phyloP scores from a whole-genome alignment of 2,329 filamentous ascomycete genomes.

The Microdochium trichocladiopsis region DNA sequence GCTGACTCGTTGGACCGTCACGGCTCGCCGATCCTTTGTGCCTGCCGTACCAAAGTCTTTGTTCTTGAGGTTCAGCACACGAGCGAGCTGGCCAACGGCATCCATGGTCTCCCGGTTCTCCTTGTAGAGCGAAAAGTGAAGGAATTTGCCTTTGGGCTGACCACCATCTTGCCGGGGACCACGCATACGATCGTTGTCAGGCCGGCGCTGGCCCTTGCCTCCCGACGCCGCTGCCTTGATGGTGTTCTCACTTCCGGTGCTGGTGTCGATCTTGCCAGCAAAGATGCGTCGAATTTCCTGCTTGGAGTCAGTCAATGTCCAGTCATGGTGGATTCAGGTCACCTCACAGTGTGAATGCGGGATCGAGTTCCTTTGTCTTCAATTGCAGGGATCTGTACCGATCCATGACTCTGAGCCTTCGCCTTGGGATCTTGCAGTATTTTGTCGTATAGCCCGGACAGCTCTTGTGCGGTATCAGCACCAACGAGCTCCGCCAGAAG shows the following conservation, averaged over 20 bases:
- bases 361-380: slow-evolving; percentile 17
- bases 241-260: slow-evolving; percentile 50
- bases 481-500: slow-evolving; percentile 14
- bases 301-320: slow-evolving; percentile 7
- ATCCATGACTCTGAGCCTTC: slow-evolving; percentile 7
- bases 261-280: slow-evolving; percentile 67
- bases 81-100: slow-evolving; percentile 68
- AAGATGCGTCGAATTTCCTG: slow-evolving; percentile 71
- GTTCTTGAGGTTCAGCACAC: slow-evolving; percentile 65
- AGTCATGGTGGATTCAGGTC: neutral
- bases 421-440: slow-evolving; percentile 11
- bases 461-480: slow-evolving; percentile 11
- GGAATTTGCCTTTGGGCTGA: slow-evolving; percentile 57
- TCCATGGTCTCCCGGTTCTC: slow-evolving; percentile 98
- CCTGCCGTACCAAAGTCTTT: slow-evolving; percentile 72
- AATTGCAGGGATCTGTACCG: slow-evolving; percentile 17
- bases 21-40: slow-evolving; percentile 84
- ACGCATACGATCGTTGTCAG: slow-evolving; percentile 5
- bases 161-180: neutral
- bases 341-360: slow-evolving; percentile 37
- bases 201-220: slow-evolving; percentile 16
- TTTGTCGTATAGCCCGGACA: slow-evolving; percentile 14
- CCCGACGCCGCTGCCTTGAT: slow-evolving; percentile 48
- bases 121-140: slow-evolving; percentile 92
- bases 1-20: slow-evolving; percentile 77